Conservation (phyloP, 495 filamentous ascomycete species). For the Delitschia confertaspora region DNA sequence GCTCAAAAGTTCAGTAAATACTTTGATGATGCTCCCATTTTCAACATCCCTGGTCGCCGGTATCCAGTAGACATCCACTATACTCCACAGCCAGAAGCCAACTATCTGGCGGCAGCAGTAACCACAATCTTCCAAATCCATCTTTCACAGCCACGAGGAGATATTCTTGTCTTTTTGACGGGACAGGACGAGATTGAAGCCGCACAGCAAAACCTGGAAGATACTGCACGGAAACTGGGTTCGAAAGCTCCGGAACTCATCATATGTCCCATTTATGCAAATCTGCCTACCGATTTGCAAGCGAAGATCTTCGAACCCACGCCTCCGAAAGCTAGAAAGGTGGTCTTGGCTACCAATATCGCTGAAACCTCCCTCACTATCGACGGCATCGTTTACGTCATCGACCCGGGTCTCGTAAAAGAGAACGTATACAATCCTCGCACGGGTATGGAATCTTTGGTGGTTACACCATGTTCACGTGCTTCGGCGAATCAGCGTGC, state of each 20-base stretch:
- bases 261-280: conserved; percentile 79
- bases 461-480: conserved; percentile 87
- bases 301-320: conserved; percentile 86
- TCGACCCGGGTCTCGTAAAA: conserved; percentile 91
- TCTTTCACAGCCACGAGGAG: conserved; percentile 73
- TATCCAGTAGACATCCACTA: conserved; percentile 92
- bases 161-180: conserved; percentile 89
- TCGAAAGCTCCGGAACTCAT: conserved; percentile 60
- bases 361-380: conserved; percentile 94
- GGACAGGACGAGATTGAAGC: conserved; percentile 90
- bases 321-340: conserved; percentile 77
- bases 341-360: conserved; percentile 93
- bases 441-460: conserved; percentile 84
- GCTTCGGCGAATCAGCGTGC: conserved; percentile 89
- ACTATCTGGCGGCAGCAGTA: conserved; percentile 85
- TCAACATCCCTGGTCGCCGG: conserved; percentile 86
- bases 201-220: conserved; percentile 65
- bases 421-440: conserved; percentile 90
- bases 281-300: conserved; percentile 80
- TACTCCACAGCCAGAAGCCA: conserved; percentile 84
- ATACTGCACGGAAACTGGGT: conserved; percentile 67
- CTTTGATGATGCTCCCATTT: conserved; percentile 91
- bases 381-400: conserved; percentile 83
- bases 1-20: conserved; percentile 88
- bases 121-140: conserved; percentile 97